These are phyloP conservation scores for Aspergillus pseudoterreus DNA, from an alignment of 2,329 filamentous ascomycete genomes.

Conservation along the genomic window DNA sequence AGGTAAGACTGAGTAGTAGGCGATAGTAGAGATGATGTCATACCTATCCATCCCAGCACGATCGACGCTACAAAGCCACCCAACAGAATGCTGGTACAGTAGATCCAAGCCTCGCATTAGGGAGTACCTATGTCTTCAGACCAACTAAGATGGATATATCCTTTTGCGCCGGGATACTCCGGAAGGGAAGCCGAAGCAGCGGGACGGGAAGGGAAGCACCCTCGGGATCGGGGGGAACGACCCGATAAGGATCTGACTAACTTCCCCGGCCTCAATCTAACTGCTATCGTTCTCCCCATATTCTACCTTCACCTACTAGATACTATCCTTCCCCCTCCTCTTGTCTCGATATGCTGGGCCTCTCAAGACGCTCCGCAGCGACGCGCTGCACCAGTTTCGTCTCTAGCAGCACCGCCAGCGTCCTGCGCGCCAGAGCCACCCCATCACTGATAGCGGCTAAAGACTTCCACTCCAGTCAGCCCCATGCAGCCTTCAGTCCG, in stretches of 20 bases:
- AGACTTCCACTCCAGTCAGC: slow-evolving; percentile 27
- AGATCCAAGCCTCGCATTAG: too few relatives aligned
- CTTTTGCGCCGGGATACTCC: background rate
- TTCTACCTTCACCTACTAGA: background rate
- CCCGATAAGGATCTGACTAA: background rate
- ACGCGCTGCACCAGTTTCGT: slow-evolving; percentile 18
- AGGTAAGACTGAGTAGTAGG: too few relatives aligned
- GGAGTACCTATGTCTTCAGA: too few relatives aligned
- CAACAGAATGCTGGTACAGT: too few relatives aligned
- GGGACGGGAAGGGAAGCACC: background rate
- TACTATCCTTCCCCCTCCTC: background rate
- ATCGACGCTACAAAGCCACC: too few relatives aligned
- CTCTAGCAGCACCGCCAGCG: slow-evolving; percentile 7
- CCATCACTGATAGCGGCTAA: slow-evolving; percentile 9
- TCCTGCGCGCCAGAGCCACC: slow-evolving; percentile 6
- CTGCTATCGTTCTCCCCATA: background rate
- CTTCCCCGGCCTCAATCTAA: background rate
- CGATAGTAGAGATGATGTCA: too few relatives aligned
- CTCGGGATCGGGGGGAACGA: background rate
- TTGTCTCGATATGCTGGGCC: slow-evolving; percentile 13
- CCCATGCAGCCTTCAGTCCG: slow-evolving; percentile 25
- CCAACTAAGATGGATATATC: background rate
- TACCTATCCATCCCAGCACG: too few relatives aligned
- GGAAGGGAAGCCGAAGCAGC: background rate
- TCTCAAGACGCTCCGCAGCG: slow-evolving; percentile 15